phyloP scores from a whole-genome alignment of 1,284 basidiomycete species.

The Coniophora puteana region DNA sequence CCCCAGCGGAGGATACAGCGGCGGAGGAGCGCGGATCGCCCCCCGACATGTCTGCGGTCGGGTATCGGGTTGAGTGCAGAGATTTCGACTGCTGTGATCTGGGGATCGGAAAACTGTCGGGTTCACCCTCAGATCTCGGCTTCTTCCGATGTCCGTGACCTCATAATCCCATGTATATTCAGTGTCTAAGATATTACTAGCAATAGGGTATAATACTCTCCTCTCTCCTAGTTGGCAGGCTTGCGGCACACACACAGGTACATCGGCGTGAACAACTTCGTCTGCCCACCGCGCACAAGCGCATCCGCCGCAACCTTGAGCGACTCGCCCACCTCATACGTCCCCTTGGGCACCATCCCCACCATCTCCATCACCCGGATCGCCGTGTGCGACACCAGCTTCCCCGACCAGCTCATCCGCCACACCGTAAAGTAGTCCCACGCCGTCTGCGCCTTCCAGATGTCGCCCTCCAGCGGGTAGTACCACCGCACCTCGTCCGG shows the following conservation, averaged over 20 bases:
- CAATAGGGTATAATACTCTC: too few relatives aligned
- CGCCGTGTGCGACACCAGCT: constrained; percentile 80
- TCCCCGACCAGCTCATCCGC: constrained; percentile 89
- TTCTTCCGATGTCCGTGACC: too few relatives aligned
- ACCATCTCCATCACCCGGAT: constrained; percentile 79
- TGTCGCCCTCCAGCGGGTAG: constrained; percentile 94
- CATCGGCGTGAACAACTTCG: constrained; percentile 86
- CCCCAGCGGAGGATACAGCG: too few relatives aligned
- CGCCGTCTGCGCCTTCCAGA: constrained; percentile 87
- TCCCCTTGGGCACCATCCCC: constrained; percentile 89
- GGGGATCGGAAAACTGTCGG: too few relatives aligned
- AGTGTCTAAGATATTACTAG: constrained; percentile 3
- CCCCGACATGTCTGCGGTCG: too few relatives aligned
- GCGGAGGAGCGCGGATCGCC: too few relatives aligned
- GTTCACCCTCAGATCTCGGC: too few relatives aligned
- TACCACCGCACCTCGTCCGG: constrained; percentile 88
- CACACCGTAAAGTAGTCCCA: constrained; percentile 91
- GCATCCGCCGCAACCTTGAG: constrained; percentile 82
- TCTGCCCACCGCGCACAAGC: constrained; percentile 82
- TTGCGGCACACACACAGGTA: constrained; percentile 69
- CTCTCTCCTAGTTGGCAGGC: constrained; percentile 32
- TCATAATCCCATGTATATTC: too few relatives aligned
- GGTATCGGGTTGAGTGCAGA: too few relatives aligned
- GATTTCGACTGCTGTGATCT: too few relatives aligned
- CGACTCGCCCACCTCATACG: constrained; percentile 86